Conservation (phyloP, 2,329 filamentous ascomycete species). For the Verticillium isaacii region DNA sequence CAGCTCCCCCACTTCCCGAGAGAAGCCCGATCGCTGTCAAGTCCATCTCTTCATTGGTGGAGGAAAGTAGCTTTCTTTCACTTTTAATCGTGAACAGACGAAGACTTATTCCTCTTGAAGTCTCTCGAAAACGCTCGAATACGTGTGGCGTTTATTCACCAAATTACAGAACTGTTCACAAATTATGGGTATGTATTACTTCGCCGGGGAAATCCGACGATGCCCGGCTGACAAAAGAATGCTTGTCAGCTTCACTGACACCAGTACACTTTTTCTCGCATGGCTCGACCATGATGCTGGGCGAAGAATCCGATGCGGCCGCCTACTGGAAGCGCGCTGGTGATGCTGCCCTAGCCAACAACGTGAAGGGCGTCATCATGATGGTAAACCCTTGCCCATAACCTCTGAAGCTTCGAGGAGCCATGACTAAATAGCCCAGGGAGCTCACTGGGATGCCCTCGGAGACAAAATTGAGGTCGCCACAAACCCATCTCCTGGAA, state of each 20-base stretch:
- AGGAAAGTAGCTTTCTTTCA: no score
- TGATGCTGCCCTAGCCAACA: slow-evolving; percentile 54
- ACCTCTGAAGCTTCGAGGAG: not conserved
- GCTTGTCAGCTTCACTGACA: slow-evolving; percentile 21
- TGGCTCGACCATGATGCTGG: slow-evolving; percentile 69
- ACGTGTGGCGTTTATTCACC: not conserved
- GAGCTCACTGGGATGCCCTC: slow-evolving; percentile 61
- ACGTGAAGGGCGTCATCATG: slow-evolving; percentile 59
- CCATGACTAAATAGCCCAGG: slow-evolving; percentile 26
- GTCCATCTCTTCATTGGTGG: no score
- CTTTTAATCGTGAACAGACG: no score
- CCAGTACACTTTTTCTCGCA: slow-evolving; percentile 66
- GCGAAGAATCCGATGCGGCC: slow-evolving; percentile 56
- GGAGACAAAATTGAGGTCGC: slow-evolving; percentile 55
- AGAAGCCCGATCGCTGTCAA: not conserved
- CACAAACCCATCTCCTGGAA: slow-evolving; percentile 54
- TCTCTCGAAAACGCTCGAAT: no score
- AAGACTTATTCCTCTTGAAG: no score
- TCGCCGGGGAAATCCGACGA: not conserved
- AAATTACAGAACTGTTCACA: not conserved
- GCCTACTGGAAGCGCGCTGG: slow-evolving; percentile 63
- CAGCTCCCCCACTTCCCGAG: not conserved
- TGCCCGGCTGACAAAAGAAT: not conserved
- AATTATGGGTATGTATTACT: not conserved
- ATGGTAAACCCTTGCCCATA: slow-evolving; percentile 36